Base-by-base conservation (phyloP, 192 early-diverging fungal species). In the Radiomyces spectabilis region DNA sequence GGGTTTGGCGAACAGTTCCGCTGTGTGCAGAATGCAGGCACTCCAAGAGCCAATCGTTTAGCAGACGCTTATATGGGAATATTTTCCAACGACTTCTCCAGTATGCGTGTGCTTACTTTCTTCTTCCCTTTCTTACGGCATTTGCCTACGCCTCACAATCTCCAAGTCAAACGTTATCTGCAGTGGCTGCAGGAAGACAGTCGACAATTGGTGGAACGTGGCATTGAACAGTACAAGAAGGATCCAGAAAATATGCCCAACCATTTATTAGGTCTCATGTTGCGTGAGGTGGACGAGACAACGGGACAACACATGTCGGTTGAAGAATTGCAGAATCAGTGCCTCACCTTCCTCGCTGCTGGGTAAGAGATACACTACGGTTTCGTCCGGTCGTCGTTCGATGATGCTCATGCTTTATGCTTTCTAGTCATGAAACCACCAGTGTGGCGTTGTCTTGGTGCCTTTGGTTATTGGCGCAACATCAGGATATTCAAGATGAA, bases 271-370 rank as follows among this genome's bases (percentile, higher is more conserved):
- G 64, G 62, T 27, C 46, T 73, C 7, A 53, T 78, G 53, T 57
- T 78, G 10, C 62, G 55, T 4, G 63, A 63, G 30, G 71, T 73
- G 32, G 66, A 78, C 30, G 68, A 70, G n/a, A 59, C 57, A 2
- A 54, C 61, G 0, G 62, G 68, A 2, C 49, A 73, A 40, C 62
- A 51, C 3, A 55, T 83, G 50, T 63, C 57, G 18, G 69, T 68
- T 8, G 21, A 37, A 10, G 74, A 79, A 52, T 57, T 83, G 27
- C 54, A 76, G 46, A 59, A 76, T 41, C 80, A 82, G 39, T 73
- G 76, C 45, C 41, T 82, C 57, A 82, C 75, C 2, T 80, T 82
- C 48, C 53, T 82, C 26, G 75, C 70, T 2, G 80, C 80, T 10
- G 80, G 80, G 66, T 68, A 68, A 57, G 43, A 40, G 31, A 22